Conservation (phyloP, 2,329 filamentous ascomycete species). For the Penicillium sp. region DNA sequence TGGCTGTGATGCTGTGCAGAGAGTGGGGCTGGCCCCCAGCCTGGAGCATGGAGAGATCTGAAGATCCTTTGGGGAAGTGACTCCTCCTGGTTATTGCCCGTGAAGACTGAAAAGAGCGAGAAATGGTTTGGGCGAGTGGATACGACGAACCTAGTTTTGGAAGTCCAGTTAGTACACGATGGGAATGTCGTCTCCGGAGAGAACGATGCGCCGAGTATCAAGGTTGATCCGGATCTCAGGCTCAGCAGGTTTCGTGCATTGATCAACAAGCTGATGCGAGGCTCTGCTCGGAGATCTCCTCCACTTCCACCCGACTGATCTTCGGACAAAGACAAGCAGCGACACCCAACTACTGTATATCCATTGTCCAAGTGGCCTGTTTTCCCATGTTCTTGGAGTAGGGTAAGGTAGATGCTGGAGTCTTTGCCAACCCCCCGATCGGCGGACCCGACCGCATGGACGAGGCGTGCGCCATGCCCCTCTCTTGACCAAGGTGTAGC, state of each 20-base stretch:
- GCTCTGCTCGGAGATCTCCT: background rate
- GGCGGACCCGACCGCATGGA: background rate
- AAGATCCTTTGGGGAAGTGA: too few relatives aligned
- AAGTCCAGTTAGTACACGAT: background rate
- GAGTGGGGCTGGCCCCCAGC: background rate
- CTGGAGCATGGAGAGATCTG: background rate
- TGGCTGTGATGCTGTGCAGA: background rate
- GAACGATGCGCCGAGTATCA: background rate
- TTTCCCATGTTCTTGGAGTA: too few relatives aligned
- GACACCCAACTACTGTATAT: background rate
- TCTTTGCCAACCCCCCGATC: background rate
- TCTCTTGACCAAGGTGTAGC: background rate
- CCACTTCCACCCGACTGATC: background rate
- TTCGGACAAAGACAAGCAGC: background rate
- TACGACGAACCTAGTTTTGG: too few relatives aligned
- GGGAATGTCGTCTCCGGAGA: background rate
- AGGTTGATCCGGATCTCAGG: too few relatives aligned
- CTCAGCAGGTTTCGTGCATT: background rate
- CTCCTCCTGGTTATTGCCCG: too few relatives aligned
- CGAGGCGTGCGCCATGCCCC: background rate
- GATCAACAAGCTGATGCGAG: background rate
- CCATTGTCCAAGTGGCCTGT: background rate
- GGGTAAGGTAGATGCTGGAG: too few relatives aligned
- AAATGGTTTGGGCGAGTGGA: too few relatives aligned
- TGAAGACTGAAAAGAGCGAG: too few relatives aligned